A percentile compares a stretch with the other conserved stretches of the same genome.
Evolutionary conservation across 1,139 yeast genomes (phyloP).

Genomic region (Kodamaea sp.): DNA sequence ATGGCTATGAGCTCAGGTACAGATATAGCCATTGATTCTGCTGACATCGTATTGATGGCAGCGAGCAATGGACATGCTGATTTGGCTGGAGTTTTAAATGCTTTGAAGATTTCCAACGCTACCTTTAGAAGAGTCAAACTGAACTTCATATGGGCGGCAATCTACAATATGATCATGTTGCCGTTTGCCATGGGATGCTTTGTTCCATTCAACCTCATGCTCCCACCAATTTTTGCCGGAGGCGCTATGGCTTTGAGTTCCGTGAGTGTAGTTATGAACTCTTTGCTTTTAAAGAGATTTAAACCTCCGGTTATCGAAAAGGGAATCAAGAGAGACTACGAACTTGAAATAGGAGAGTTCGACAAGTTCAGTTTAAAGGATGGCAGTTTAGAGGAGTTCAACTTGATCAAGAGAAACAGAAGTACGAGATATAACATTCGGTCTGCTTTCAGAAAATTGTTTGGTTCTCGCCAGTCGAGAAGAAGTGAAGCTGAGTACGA

Average conservation of each 20-base stretch:
- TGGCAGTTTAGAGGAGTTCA: conserved; percentile 34
- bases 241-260: conserved; percentile 93
- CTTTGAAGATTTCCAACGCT: conserved; percentile 67
- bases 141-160: conserved; percentile 82
- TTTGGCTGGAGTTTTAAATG: conserved; percentile 66
- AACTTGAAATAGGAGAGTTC: conserved; percentile 18
- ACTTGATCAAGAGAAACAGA: conserved; percentile 23
- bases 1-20: conserved; percentile 92
- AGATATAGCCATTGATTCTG: conserved; percentile 94
- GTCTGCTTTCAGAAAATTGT: conserved; percentile 2
- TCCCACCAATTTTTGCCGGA: conserved; percentile 91
- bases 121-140: conserved; percentile 77
- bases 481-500: conserved; percentile 8
- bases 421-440: conserved; percentile 3
- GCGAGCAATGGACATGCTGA: conserved; percentile 35
- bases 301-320: conserved; percentile 37
- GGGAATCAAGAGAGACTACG: conserved; percentile 21
- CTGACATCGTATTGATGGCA: conserved; percentile 76
- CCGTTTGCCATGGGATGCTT: conserved; percentile 95
- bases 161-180: conserved; percentile 84
- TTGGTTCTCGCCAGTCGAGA: background rate
- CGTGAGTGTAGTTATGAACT: conserved; percentile 82
- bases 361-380: conserved; percentile 31
- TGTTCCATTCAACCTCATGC: conserved; percentile 73
- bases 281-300: conserved; percentile 71